Base-by-base conservation (phyloP, 2,329 filamentous ascomycete genomes). In the Dactylellina parvicollis region DNA sequence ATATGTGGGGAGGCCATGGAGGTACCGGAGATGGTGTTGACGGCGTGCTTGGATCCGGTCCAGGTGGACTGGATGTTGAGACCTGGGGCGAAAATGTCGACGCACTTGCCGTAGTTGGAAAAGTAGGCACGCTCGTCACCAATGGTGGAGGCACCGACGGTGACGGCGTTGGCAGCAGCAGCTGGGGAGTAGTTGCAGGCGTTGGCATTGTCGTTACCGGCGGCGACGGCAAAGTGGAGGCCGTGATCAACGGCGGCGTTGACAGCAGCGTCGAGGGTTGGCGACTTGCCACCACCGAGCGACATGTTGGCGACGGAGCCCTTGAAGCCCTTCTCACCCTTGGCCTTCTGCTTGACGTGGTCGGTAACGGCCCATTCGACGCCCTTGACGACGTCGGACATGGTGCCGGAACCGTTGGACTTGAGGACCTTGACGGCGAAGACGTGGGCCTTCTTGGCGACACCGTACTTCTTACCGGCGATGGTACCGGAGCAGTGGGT, bases 21-120 rank as follows among this genome's bases (percentile, higher is more conserved):
- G 77, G 95, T 99, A 82, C 95, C 95, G 42, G 94, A 98, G 85
- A 99, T 99, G 84, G 92, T 97, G 89, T 99, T 99, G 85, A 92
- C 88, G 80, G 95, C 94, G 80, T 94, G 89, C 83, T 95, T 91
- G 88, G 90, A 94, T 81, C 96, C 95, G 79, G 96, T 96, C 95
- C 95, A 99, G 82, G 95, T 98, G 77, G 95, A 99, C 79, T 92
- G 88, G 79, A 99, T 96, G 89, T 92, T 96, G 79, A 97, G 87
- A 80, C 95, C 95, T 74, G 95, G 95, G 76, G 93, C 95, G 40
- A 74, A 74, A 56, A 74, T 74, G 83, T 99, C 95, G 82, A 94
- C 96, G 88, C 95, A 99, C 87, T 94, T 95, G 82, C 95, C 95
- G 83, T 89, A 98, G 91, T 99, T 99, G 88, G 96, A 99, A 89